Evolutionary conservation across 495 filamentous ascomycete genomes (phyloP), one percentile per base, ranked within the genome.

Genomic region (Penicillium alfredii): DNA sequence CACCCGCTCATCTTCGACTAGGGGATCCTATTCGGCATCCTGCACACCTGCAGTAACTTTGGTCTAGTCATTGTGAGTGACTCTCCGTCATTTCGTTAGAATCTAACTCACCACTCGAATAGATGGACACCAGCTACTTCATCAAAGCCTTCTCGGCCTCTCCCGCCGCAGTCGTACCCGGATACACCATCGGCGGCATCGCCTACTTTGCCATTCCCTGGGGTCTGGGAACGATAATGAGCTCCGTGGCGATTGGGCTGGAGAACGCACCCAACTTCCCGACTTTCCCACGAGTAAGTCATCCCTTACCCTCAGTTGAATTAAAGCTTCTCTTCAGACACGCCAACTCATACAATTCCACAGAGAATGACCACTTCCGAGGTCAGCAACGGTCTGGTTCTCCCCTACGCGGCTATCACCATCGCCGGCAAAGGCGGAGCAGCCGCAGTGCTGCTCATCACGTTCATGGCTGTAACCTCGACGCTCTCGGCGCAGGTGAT

Each of bases 41-140:
- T 71, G 9, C 61, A 66, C 34, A 63, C 58, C 4, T 58, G 50
- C 28, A 55, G 53, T 11, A 63, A 66, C 33, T 70, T 71, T 35
- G 62, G 63, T 14, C 43, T 63, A 2, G 61, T 63, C n/a, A 58
- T 64, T 33, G 60, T 64, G 31, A 47, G 60, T 44, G 4, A 7
- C 16, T 33, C 20, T 35, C 28, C 14, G 12, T 32, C n/a, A 8
- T 4, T 14, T 30, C 4, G 10, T 12, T 18, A 8, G 19, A 20
- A 11, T 9, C 16, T 6, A 11, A 30, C 47, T 55, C 30, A 55
- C 31, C 0, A 4, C 23, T 12, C 4, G 5, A 1, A 9, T 29
- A 64, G 51, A 69, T 65, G 64, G 66, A 69, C 34, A 69, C 63
- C 0, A 63, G 59, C 30, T 68, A 68, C 43, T 72, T 65, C 30